phyloP scores from a whole-genome alignment of 306 rosid genomes.

The Datisca glomerata region DNA sequence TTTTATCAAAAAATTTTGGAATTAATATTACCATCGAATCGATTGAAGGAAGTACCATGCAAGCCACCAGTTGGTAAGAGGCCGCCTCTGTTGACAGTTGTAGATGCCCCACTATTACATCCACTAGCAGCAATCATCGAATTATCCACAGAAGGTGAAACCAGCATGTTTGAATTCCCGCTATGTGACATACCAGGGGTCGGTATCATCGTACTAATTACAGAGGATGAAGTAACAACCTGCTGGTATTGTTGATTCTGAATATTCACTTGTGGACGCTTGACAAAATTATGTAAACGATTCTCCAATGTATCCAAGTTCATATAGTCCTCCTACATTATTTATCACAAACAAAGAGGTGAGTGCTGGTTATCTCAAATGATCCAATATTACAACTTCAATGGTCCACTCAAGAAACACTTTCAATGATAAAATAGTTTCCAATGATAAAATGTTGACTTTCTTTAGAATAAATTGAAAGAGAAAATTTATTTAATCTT shows the following conservation, averaged over 20 bases:
- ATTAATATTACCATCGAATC: conserved; percentile 52
- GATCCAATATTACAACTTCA: too few species aligned
- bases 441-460: not conserved
- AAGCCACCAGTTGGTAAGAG: conserved; percentile 46
- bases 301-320: conserved; percentile 62
- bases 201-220: conserved; percentile 79
- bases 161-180: conserved; percentile 60
- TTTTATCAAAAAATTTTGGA: conserved; percentile 7
- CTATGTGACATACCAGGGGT: conserved; percentile 82
- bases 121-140: conserved; percentile 46
- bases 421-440: too few species aligned
- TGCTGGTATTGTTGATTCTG: conserved; percentile 57
- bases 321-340: conserved; percentile 88
- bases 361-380: too few species aligned
- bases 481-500: not conserved
- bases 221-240: conserved; percentile 48
- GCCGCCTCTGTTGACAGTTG: conserved; percentile 51
- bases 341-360: too few species aligned
- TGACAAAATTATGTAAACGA: conserved; percentile 43
- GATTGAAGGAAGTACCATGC: conserved; percentile 44
- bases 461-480: not conserved
- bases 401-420: too few species aligned
- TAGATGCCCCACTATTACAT: conserved; percentile 31
- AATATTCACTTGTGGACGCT: conserved; percentile 26
- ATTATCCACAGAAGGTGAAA: conserved; percentile 49